phyloP scores from a whole-genome alignment of 345 rosid genomes.

The Citrus medica region DNA sequence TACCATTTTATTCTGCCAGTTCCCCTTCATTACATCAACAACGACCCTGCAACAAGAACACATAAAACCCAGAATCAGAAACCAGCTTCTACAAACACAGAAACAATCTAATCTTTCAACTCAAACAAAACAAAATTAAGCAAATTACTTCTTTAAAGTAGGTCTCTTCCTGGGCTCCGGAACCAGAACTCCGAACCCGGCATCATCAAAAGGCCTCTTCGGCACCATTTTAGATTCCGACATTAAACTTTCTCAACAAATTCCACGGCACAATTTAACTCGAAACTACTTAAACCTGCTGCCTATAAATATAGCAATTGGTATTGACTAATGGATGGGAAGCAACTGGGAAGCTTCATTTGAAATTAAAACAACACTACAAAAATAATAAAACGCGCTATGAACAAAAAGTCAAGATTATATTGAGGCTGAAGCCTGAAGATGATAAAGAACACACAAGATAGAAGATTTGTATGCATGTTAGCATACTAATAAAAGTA shows the following conservation, averaged over 20 bases:
- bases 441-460: background rate
- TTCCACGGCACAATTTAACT: background rate
- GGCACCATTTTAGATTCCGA: constrained; percentile 9
- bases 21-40: constrained; percentile 34
- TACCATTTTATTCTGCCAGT: constrained; percentile 25
- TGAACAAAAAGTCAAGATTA: constrained; percentile 3
- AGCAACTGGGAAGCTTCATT: constrained; percentile 7
- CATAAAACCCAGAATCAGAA: background rate
- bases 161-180: constrained; percentile 23
- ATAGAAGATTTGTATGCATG: background rate
- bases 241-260: background rate
- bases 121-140: background rate
- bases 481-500: background rate
- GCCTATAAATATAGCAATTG: background rate
- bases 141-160: constrained; percentile 36
- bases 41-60: constrained; percentile 34
- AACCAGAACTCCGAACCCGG: constrained; percentile 20
- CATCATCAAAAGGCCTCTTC: constrained; percentile 35
- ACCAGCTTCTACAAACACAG: constrained; percentile 8
- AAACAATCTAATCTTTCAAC: background rate
- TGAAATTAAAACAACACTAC: background rate
- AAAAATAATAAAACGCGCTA: background rate
- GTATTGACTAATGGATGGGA: background rate
- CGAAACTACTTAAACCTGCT: too few species aligned
- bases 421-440: background rate